A percentile compares a stretch with the other conserved stretches of the same genome.
phyloP scores from a whole-genome alignment of 2,329 filamentous ascomycete species.

The Dendryphion nanum region DNA sequence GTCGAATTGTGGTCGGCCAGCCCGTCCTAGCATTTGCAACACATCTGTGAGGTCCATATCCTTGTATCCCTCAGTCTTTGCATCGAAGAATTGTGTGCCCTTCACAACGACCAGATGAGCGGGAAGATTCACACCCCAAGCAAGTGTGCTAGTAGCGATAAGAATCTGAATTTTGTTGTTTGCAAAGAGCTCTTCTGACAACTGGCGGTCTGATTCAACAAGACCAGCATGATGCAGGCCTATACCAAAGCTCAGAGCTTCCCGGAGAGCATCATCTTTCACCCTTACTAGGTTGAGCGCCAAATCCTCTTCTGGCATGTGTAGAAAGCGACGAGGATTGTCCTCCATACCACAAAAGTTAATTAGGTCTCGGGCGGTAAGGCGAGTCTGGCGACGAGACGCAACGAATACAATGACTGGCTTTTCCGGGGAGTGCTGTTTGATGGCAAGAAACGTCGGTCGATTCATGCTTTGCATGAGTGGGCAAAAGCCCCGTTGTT shows the following conservation, averaged over 20 bases:
- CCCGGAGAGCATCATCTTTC: constrained; percentile 87
- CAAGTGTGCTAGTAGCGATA: constrained; percentile 90
- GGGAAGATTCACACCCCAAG: constrained; percentile 97
- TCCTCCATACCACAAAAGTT: constrained; percentile 99
- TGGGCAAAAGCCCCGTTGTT: constrained; percentile 91
- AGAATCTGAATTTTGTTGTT: constrained; percentile 98
- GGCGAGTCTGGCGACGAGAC: constrained; percentile 86
- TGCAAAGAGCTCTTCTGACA: constrained; percentile 91
- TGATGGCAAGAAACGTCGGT: constrained; percentile 93
- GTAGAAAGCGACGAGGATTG: constrained; percentile 87
- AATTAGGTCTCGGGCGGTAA: constrained; percentile 94
- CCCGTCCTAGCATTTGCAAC: constrained; percentile 94
- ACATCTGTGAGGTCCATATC: constrained; percentile 99
- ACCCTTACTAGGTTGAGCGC: constrained; percentile 83
- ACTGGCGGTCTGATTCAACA: constrained; percentile 86
- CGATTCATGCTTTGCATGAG: constrained; percentile 99
- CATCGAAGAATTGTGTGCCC: constrained; percentile 96
- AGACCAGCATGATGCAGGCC: constrained; percentile 96
- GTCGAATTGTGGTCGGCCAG: constrained; percentile 94
- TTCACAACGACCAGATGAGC: constrained; percentile 97
- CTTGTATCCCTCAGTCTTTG: constrained; percentile 94
- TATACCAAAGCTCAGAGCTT: constrained; percentile 96
- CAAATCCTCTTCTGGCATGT: constrained; percentile 92
- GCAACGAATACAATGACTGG: constrained; percentile 98
- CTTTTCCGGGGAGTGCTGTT: constrained; percentile 92